Percentiles rank a stretch among this genome's conserved stretches.
Evolutionary conservation across 177 flowering plant genomes (phyloP).

Genomic region (Vitis hybrid): DNA sequence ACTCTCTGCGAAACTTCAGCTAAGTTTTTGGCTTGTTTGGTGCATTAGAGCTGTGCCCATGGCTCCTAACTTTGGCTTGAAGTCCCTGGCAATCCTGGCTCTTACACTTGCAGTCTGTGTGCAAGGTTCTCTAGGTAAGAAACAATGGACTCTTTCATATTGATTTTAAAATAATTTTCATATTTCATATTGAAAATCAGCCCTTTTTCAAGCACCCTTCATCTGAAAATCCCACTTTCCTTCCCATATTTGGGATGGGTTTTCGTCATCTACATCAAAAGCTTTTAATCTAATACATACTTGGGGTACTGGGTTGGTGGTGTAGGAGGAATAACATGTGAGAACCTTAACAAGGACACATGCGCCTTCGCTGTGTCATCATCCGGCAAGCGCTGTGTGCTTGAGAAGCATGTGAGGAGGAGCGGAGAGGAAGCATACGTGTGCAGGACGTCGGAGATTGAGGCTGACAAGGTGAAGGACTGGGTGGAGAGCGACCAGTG

Average conservation of each 20-base stretch:
- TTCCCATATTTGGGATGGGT: no score
- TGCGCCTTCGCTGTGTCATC: slow-evolving; percentile 50
- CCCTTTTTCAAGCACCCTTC: no score
- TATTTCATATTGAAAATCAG: no score
- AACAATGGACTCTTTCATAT: no score
- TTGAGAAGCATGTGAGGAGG: slow-evolving; percentile 39
- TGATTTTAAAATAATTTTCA: no score
- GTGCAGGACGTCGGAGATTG: slow-evolving; percentile 41
- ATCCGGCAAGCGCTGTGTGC: slow-evolving; percentile 42
- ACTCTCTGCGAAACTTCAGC: no score
- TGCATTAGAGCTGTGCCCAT: neutral
- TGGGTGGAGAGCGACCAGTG: slow-evolving; percentile 46
- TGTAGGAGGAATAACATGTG: slow-evolving; percentile 32
- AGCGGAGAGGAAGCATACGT: slow-evolving; percentile 33
- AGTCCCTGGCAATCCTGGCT: slow-evolving; percentile 13
- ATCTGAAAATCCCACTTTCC: no score
- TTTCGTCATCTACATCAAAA: no score
- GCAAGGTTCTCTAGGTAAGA: slow-evolving; percentile 21
- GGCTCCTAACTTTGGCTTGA: slow-evolving; percentile 21
- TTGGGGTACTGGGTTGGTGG: neutral
- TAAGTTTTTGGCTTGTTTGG: neutral
- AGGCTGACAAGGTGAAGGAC: slow-evolving; percentile 31
- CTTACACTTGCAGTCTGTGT: slow-evolving; percentile 22
- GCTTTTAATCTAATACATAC: no score
- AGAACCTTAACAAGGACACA: slow-evolving; percentile 23